Percentiles rank a stretch among this genome's conserved stretches.
These are phyloP conservation scores for Colletotrichum destructivum DNA, from an alignment of 2,329 filamentous ascomycete species.

Conservation along the genomic window DNA sequence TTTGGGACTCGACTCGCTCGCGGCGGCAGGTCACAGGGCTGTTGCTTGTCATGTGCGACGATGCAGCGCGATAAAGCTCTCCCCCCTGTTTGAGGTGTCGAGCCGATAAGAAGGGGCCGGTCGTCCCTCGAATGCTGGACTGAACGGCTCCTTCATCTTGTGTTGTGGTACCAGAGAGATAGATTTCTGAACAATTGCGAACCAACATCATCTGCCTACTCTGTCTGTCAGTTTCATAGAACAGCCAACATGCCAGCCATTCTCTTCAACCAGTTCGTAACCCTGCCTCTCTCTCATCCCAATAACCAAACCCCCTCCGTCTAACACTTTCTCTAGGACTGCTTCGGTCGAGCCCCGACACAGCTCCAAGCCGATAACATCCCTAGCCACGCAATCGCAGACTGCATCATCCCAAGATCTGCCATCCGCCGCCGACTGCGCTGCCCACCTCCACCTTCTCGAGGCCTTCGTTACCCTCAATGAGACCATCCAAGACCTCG, in stretches of 20 bases:
- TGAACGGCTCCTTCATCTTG: conserved; percentile 1
- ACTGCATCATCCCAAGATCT: conserved; percentile 17
- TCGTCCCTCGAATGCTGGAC: not conserved
- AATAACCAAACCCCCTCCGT: not conserved
- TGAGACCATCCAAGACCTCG: conserved; percentile 42
- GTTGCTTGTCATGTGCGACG: conserved; percentile 41
- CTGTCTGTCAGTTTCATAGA: conserved; percentile 2
- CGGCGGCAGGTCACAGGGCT: conserved; percentile 40
- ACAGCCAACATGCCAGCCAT: conserved; percentile 32
- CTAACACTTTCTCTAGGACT: not conserved
- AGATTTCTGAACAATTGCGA: not conserved
- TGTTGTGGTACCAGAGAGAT: too few relatives aligned
- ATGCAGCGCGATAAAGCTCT: conserved; percentile 31
- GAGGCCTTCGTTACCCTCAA: conserved; percentile 70
- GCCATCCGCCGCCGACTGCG: conserved; percentile 55
- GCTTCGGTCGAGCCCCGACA: conserved; percentile 17
- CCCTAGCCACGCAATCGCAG: not conserved
- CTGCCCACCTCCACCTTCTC: conserved; percentile 73
- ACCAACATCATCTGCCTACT: not conserved
- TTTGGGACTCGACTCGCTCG: conserved; percentile 26
- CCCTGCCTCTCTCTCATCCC: not conserved
- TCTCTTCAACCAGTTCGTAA: conserved; percentile 25
- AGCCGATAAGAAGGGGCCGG: conserved; percentile 26
- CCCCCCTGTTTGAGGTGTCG: not conserved
- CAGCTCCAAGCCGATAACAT: not conserved